Evolutionary conservation across 2,329 filamentous ascomycete genomes (phyloP), one percentile per base, ranked within the genome.

Genomic region (Aspergillus ibericus): DNA sequence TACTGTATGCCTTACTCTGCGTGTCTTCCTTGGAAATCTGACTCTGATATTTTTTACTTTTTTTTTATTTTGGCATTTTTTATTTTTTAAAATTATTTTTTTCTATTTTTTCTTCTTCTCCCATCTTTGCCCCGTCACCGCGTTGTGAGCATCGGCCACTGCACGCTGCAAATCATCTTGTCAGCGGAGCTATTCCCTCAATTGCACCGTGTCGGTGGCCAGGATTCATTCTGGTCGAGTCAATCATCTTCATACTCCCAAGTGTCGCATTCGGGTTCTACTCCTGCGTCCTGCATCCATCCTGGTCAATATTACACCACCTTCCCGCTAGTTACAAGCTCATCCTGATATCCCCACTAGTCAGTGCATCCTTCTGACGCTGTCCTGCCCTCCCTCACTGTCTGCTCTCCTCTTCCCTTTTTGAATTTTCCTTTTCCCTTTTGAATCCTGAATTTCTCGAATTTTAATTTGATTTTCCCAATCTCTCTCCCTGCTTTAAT

Each of bases 221-320:
- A 27, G 35, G 50, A 53, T 53, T 58, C 56, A 38, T 62, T 61
- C 53, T 59, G 52, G 49, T 59, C 58, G 51, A 61, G 59, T 59
- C 58, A 38, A 35, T 53, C 12, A 49, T 59, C 60, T 62, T 57
- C 62, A 61, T 62, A 53, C 58, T 48, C 40, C 42, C 59, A 59
- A 59, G 53, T 63, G 58, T 62, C 63, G 69, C 68, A 65, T 66
- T 64, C 63, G 59, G 63, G 53, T 59, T 48, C 61, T 67, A 65
- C 64, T 68, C 66, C 67, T 70, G 69, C 66, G 63, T 71, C 65
- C 68, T 74, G 70, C 70, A 72, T 67, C 62, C 64, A 75, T 69
- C 71, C 70, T 70, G 63, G 71, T 67, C 68, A 63, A 70, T 70
- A 73, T 75, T 74, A 74, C 72, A 74, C 72, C 65, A 69, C 67